phyloP scores from a whole-genome alignment of 441 rosid genomes.

The Raphanus hybrid region DNA sequence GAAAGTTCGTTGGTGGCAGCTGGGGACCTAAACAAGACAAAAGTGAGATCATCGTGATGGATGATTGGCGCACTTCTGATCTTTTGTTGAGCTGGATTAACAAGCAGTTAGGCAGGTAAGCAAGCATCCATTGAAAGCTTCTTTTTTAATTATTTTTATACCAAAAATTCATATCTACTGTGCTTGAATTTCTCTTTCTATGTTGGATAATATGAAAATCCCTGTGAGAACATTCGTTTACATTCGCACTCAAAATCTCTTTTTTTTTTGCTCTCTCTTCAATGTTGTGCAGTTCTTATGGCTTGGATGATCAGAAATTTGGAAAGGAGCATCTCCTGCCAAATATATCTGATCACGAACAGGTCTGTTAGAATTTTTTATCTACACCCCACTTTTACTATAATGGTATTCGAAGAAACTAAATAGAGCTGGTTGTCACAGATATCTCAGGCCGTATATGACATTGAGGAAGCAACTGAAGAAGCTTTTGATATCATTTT shows the following conservation, averaged over 20 bases:
- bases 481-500: conserved; percentile 81
- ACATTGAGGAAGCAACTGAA: conserved; percentile 93
- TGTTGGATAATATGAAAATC: conserved; percentile 22
- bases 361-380: conserved; percentile 53
- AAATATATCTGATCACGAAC: conserved; percentile 73
- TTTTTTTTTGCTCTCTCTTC: conserved; percentile 13
- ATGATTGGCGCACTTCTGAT: conserved; percentile 82
- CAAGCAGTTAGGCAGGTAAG: conserved; percentile 83
- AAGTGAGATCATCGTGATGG: conserved; percentile 58
- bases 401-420: conserved; percentile 4
- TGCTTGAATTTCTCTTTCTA: conserved; percentile 11
- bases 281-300: conserved; percentile 65
- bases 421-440: conserved; percentile 41
- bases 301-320: conserved; percentile 77
- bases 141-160: conserved; percentile 30
- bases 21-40: conserved; percentile 69
- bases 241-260: conserved; percentile 45
- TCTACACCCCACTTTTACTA: conserved; percentile 11
- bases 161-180: conserved; percentile 38
- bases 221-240: background rate
- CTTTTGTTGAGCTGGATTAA: conserved; percentile 85
- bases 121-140: background rate
- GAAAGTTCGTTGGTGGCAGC: conserved; percentile 62
- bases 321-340: conserved; percentile 70
- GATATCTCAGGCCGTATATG: conserved; percentile 88